phyloP scores from a whole-genome alignment of 108 stramenopile species.

The Parietichytrium sp. region DNA sequence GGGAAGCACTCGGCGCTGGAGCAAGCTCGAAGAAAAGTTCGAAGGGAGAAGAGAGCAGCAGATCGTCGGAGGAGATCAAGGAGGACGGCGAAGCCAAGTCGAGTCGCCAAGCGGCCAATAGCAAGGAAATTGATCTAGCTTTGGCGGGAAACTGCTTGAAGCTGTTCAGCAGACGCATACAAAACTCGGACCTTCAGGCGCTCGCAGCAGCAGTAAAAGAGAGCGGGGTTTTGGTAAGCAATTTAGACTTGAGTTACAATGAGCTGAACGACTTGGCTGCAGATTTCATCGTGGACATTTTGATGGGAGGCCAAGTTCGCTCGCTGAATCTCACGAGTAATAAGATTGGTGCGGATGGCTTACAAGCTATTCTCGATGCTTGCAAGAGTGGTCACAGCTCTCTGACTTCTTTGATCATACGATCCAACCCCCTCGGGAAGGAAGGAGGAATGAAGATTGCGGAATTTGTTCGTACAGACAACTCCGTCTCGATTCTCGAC shows the following conservation, averaged over 20 bases:
- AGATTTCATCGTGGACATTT: neutral
- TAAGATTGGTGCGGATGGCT: neutral
- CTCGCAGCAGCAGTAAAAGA: neutral
- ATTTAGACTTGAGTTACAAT: neutral
- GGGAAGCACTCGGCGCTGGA: neutral
- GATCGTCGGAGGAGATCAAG: too few species aligned
- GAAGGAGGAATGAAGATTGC: neutral
- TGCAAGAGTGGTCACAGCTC: neutral
- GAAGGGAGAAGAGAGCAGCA: neutral
- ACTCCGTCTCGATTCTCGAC: neutral
- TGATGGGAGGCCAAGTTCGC: neutral
- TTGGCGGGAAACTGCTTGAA: neutral
- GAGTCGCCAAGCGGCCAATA: neutral
- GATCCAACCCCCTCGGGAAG: neutral
- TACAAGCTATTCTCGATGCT: neutral
- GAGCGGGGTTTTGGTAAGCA: neutral
- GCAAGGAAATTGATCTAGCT: neutral
- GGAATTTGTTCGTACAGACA: neutral
- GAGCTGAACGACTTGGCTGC: neutral
- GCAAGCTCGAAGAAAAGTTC: neutral
- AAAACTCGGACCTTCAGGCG: conserved; percentile 5
- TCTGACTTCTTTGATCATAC: neutral
- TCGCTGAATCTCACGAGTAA: neutral
- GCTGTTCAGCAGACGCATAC: neutral
- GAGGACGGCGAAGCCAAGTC: neutral